A percentile compares a stretch with the other conserved stretches of the same genome.
phyloP scores from a whole-genome alignment of 1,139 yeast genomes.

The Pichia sp. region DNA sequence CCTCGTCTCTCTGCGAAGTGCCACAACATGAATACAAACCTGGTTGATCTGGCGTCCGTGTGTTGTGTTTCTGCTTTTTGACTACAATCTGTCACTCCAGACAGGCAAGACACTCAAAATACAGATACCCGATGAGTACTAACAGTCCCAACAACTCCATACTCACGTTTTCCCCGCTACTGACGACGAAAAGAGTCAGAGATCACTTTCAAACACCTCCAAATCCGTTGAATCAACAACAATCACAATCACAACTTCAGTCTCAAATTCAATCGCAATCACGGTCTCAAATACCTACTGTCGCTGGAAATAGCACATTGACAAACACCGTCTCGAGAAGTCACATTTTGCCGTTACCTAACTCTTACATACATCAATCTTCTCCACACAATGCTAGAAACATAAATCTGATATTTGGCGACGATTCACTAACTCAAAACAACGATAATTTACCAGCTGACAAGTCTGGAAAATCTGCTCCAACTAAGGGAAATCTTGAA shows the following conservation, averaged over 20 bases:
- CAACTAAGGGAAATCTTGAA: too few species aligned
- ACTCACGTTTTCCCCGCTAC: constrained; percentile 59
- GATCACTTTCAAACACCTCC: constrained; percentile 58
- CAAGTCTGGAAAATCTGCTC: too few species aligned
- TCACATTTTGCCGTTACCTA: constrained; percentile 11
- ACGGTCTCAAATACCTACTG: neutral
- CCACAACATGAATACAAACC: too few species aligned
- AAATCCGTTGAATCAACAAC: constrained; percentile 39
- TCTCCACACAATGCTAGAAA: constrained; percentile 16
- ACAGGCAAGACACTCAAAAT: too few species aligned
- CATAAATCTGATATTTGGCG: constrained; percentile 6
- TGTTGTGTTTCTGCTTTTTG: too few species aligned
- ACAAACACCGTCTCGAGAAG: neutral
- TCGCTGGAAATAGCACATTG: too few species aligned
- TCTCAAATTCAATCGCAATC: constrained; percentile 17
- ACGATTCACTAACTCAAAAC: constrained; percentile 2
- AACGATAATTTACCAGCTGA: neutral
- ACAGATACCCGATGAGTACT: constrained; percentile 27
- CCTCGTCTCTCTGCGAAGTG: too few species aligned
- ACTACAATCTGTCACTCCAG: too few species aligned
- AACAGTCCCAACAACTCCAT: constrained; percentile 54
- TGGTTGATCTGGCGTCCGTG: too few species aligned
- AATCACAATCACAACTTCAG: neutral
- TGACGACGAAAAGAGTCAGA: constrained; percentile 43
- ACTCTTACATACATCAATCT: constrained; percentile 19